Percentiles rank a stretch among this genome's conserved stretches.
phyloP scores from a whole-genome alignment of 2,329 filamentous ascomycete species.

The Claviceps africana region DNA sequence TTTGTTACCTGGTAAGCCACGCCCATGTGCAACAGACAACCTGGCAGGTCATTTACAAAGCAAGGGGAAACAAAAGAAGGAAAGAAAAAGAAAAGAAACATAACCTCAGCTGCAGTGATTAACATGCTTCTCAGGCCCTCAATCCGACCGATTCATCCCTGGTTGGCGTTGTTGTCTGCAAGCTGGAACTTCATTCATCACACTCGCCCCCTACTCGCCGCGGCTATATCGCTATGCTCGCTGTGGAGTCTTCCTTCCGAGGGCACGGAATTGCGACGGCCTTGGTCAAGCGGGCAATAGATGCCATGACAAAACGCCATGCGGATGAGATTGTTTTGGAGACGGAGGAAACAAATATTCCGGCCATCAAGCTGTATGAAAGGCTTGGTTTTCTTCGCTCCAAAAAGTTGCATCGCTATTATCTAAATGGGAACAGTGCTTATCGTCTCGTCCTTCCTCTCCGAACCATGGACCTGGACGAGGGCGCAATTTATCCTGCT shows the following conservation, averaged over 20 bases:
- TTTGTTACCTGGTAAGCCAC: constrained; percentile 74
- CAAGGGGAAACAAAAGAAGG: too few relatives aligned
- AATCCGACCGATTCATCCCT: constrained; percentile 49
- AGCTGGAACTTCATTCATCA: constrained; percentile 78
- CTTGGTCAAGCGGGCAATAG: constrained; percentile 79
- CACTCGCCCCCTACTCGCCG: constrained; percentile 61
- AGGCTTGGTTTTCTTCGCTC: constrained; percentile 80
- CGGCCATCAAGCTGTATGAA: constrained; percentile 87
- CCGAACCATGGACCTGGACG: constrained; percentile 36
- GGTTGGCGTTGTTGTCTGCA: constrained; percentile 85
- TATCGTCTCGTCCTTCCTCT: constrained; percentile 77
- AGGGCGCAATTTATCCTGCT: constrained; percentile 21
- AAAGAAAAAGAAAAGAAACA: background rate
- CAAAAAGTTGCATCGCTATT: constrained; percentile 89
- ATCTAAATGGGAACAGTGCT: constrained; percentile 89
- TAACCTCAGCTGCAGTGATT: background rate
- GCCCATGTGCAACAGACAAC: background rate
- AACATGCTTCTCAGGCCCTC: constrained; percentile 31
- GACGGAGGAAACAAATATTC: constrained; percentile 83
- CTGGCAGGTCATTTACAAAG: too few relatives aligned
- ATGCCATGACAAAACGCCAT: constrained; percentile 69
- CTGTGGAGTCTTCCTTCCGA: constrained; percentile 67
- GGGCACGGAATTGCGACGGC: constrained; percentile 79
- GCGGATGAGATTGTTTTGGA: constrained; percentile 94
- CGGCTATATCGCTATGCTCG: constrained; percentile 97